Evolutionary conservation across 352 stramenopile species (phyloP).

Genomic region (Pythium sp.): DNA sequence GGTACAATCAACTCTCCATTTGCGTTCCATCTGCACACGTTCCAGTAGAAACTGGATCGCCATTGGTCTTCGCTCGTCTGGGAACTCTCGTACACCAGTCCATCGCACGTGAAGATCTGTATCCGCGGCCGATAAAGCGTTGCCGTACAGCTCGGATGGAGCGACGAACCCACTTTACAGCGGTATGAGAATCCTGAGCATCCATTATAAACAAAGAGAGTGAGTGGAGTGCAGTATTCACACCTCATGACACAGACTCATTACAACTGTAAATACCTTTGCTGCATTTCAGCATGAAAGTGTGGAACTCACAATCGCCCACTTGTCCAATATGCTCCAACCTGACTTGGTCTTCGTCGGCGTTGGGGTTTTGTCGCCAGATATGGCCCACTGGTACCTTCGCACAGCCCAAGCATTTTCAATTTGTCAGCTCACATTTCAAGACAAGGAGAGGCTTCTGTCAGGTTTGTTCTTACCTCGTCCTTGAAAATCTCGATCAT

Average conservation of each 20-base stretch:
- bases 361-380: constrained; percentile 16
- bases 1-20: constrained; percentile 26
- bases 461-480: constrained; percentile 20
- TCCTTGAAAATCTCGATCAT: constrained; percentile 45
- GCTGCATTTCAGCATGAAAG: constrained; percentile 28
- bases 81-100: constrained; percentile 37
- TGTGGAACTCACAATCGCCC: constrained; percentile 39
- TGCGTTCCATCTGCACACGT: constrained; percentile 44
- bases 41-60: constrained; percentile 48
- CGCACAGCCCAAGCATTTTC: neutral
- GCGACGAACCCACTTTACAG: constrained; percentile 35
- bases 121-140: constrained; percentile 30
- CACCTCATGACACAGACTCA: neutral
- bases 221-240: neutral
- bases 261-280: constrained; percentile 13
- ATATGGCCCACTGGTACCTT: constrained; percentile 16
- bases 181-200: constrained; percentile 29
- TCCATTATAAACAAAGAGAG: neutral
- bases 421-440: neutral
- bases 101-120: constrained; percentile 49
- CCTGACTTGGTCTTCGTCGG: constrained; percentile 21
- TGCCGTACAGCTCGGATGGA: constrained; percentile 18
- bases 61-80: constrained; percentile 22
- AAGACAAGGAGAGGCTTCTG: neutral
- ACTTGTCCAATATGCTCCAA: constrained; percentile 28